These are phyloP conservation scores for Verbascum thapsus DNA, from an alignment of 257 asterid genomes.

Conservation along the genomic window DNA sequence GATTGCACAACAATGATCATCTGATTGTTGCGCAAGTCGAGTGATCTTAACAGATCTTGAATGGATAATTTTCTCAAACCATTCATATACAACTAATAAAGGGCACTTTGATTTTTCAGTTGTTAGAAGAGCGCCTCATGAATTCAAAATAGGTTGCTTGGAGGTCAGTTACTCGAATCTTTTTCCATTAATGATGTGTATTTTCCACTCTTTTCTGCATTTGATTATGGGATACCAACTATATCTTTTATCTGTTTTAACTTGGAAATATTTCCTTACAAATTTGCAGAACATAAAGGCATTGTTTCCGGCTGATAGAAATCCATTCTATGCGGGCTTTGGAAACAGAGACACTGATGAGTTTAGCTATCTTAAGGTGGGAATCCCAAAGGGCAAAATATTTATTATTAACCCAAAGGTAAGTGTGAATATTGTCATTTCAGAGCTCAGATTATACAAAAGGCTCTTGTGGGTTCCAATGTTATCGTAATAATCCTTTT, in stretches of 20 bases:
- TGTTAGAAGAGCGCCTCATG: conserved; percentile 96
- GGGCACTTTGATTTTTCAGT: conserved; percentile 59
- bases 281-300: conserved; percentile 75
- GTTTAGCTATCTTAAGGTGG: conserved; percentile 91
- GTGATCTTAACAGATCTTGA: neutral
- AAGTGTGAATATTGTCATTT: conserved; percentile 6
- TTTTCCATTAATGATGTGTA: neutral
- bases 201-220: neutral
- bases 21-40: too few relatives aligned
- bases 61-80: conserved; percentile 2
- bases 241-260: neutral
- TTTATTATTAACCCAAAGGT: conserved; percentile 96
- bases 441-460: conserved; percentile 3
- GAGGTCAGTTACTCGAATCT: conserved; percentile 55
- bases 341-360: conserved; percentile 97
- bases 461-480: neutral
- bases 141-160: conserved; percentile 90
- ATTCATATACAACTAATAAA: conserved; percentile 17
- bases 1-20: neutral
- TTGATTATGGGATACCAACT: too few relatives aligned
- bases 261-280: neutral
- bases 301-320: conserved; percentile 75
- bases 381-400: conserved; percentile 87
- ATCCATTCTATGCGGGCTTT: conserved; percentile 97
- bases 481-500: conserved; percentile 20